Evolutionary conservation across 2,329 filamentous ascomycete genomes (phyloP).

Genomic region (Aspergillus sp.): DNA sequence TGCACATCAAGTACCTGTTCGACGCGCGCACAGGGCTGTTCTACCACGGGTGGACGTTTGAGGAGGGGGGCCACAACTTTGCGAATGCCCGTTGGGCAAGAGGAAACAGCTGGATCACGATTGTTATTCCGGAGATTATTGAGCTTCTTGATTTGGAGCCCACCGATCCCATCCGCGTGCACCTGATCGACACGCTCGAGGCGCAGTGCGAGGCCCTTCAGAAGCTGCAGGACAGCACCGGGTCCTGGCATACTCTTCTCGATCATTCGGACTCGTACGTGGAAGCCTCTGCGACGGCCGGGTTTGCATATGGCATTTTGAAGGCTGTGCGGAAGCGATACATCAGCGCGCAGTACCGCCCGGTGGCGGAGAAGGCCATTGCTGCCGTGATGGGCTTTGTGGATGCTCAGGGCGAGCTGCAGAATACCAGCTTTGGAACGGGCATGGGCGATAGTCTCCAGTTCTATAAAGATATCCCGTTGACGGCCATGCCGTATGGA

Average conservation of each 20-base stretch:
- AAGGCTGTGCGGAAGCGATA: constrained; percentile 71
- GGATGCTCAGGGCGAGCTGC: constrained; percentile 64
- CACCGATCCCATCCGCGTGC: constrained; percentile 58
- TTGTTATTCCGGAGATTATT: constrained; percentile 78
- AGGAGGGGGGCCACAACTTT: constrained; percentile 61
- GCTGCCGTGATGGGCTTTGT: constrained; percentile 66
- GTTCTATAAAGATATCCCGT: constrained; percentile 72
- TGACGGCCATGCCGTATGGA: constrained; percentile 80
- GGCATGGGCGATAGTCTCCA: constrained; percentile 71
- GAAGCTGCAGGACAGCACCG: constrained; percentile 58
- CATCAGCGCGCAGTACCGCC: constrained; percentile 60
- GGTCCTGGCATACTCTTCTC: constrained; percentile 72
- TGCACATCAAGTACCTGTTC: constrained; percentile 76
- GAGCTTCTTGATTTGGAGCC: constrained; percentile 64
- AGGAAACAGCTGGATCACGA: constrained; percentile 68
- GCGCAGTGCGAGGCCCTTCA: constrained; percentile 67
- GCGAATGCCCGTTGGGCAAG: constrained; percentile 55
- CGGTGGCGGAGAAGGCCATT: constrained; percentile 63
- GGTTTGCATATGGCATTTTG: constrained; percentile 76
- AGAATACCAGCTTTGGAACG: constrained; percentile 75
- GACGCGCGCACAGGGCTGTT: constrained; percentile 70
- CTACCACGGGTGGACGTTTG: constrained; percentile 80
- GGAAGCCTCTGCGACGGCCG: constrained; percentile 74
- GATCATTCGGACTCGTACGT: constrained; percentile 71
- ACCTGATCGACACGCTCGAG: constrained; percentile 54